Percentiles rank a stretch among this genome's conserved stretches.
These are phyloP conservation scores for Pichia sp. DNA, from an alignment of 1,139 yeast genomes.

Conservation along the genomic window DNA sequence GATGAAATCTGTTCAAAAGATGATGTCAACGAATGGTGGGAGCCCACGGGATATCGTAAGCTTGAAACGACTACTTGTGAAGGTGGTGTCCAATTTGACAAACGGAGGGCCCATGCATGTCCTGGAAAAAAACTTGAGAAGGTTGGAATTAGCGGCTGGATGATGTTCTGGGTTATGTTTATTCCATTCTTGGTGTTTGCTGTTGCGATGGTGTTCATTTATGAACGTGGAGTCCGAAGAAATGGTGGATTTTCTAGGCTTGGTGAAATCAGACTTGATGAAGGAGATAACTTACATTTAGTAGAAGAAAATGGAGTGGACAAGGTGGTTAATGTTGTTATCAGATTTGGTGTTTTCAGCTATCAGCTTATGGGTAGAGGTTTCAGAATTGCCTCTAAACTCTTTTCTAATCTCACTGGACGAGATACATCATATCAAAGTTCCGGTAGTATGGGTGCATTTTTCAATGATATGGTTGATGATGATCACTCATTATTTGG, in stretches of 20 bases:
- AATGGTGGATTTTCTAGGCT: slow-evolving; percentile 74
- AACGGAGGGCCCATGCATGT: slow-evolving; percentile 63
- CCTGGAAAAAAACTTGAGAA: slow-evolving; percentile 74
- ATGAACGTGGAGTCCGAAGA: slow-evolving; percentile 73
- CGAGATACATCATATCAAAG: slow-evolving; percentile 26
- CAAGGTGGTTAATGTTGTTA: slow-evolving; percentile 52
- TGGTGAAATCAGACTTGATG: slow-evolving; percentile 80
- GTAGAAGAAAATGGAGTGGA: slow-evolving; percentile 65
- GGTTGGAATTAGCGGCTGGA: slow-evolving; percentile 52
- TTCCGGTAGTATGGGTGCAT: slow-evolving; percentile 30
- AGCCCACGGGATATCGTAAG: slow-evolving; percentile 75
- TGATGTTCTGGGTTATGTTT: slow-evolving; percentile 43
- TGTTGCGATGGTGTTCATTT: slow-evolving; percentile 62
- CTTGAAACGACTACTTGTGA: slow-evolving; percentile 68
- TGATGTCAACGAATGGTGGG: slow-evolving; percentile 57
- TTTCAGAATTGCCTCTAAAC: slow-evolving; percentile 35
- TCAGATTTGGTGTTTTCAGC: slow-evolving; percentile 44
- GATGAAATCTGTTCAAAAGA: slow-evolving; percentile 56
- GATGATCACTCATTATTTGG: slow-evolving; percentile 30
- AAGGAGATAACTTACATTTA: slow-evolving; percentile 54
- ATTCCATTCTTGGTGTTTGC: slow-evolving; percentile 55
- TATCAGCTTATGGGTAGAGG: slow-evolving; percentile 40
- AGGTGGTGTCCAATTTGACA: slow-evolving; percentile 66
- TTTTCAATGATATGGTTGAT: slow-evolving; percentile 37
- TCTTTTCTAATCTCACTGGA: slow-evolving; percentile 27